Conservation (phyloP, 1,284 basidiomycete species). For the Thecaphora thlaspeos region DNA sequence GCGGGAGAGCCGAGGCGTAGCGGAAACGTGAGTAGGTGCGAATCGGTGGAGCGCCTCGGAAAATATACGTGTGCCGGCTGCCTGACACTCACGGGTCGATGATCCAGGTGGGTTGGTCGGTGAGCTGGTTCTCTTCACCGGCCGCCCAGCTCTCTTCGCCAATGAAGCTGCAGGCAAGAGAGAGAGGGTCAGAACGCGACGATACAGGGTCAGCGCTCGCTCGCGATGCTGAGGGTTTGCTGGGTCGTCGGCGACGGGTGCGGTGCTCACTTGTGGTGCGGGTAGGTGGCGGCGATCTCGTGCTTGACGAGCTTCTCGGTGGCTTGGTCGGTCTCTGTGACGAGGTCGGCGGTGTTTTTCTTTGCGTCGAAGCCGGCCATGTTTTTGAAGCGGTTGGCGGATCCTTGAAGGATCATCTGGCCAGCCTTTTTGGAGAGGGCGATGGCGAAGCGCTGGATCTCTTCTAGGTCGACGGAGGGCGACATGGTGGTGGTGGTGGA, state of each 20-base stretch:
- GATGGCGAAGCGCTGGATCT: conserved; percentile 69
- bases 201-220: too few relatives aligned
- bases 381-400: conserved; percentile 56
- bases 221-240: too few relatives aligned
- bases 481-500: conserved; percentile 5
- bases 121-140: conserved; percentile 70
- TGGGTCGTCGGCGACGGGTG: too few relatives aligned
- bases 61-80: too few relatives aligned
- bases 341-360: conserved; percentile 63
- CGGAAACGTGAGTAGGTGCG: too few relatives aligned
- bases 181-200: neutral
- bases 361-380: conserved; percentile 40
- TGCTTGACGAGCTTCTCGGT: conserved; percentile 82
- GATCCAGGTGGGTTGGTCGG: conserved; percentile 85
- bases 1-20: too few relatives aligned
- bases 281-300: conserved; percentile 70
- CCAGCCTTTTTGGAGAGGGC: conserved; percentile 66
- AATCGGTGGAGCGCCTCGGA: too few relatives aligned
- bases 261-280: conserved; percentile 66
- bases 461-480: conserved; percentile 18
- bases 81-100: conserved; percentile 72
- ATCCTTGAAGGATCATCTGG: conserved; percentile 60
- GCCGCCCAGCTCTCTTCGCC: conserved; percentile 84
- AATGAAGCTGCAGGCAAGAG: conserved; percentile 66
- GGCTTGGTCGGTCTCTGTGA: conserved; percentile 93